phyloP scores from a whole-genome alignment of 2,329 filamentous ascomycete genomes.

The Calonectria hongkongensis region DNA sequence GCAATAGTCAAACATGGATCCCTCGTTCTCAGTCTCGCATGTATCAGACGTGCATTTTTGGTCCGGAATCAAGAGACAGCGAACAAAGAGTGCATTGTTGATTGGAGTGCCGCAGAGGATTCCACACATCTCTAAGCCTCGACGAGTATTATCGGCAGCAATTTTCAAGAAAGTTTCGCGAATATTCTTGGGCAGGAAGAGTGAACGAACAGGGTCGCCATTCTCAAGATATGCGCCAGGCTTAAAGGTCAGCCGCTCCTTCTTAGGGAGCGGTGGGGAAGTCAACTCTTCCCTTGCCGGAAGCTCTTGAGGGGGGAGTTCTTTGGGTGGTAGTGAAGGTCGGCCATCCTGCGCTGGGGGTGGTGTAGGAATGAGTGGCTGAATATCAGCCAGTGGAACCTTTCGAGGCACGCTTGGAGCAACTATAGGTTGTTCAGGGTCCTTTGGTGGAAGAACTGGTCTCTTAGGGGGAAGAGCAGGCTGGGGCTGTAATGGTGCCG shows the following conservation, averaged over 20 bases:
- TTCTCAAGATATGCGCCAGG: constrained; percentile 93
- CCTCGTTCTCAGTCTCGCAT: constrained; percentile 94
- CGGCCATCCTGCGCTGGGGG: constrained; percentile 25
- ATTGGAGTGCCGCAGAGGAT: constrained; percentile 93
- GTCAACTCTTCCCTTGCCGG: constrained; percentile 57
- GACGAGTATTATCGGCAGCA: constrained; percentile 84
- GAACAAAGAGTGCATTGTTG: constrained; percentile 95
- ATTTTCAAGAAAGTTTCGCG: constrained; percentile 84
- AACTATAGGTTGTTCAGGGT: constrained; percentile 43
- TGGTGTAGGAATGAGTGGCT: constrained; percentile 48
- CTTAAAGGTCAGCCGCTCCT: constrained; percentile 79
- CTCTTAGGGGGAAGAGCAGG: constrained; percentile 60
- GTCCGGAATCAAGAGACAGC: constrained; percentile 90
- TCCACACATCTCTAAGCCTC: constrained; percentile 94
- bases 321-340: constrained; percentile 58
- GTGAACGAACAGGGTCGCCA: constrained; percentile 87
- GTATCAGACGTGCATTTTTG: constrained; percentile 94
- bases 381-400: constrained; percentile 51
- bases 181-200: constrained; percentile 88
- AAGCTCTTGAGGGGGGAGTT: constrained; percentile 37
- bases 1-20: constrained; percentile 90
- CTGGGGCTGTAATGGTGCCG: constrained; percentile 50
- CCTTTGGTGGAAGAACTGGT: constrained; percentile 49
- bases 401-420: constrained; percentile 57
- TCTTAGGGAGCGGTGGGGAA: constrained; percentile 61